Conservation (phyloP, 1,284 basidiomycete genomes). For the Tilletiopsis washingtonensis region DNA sequence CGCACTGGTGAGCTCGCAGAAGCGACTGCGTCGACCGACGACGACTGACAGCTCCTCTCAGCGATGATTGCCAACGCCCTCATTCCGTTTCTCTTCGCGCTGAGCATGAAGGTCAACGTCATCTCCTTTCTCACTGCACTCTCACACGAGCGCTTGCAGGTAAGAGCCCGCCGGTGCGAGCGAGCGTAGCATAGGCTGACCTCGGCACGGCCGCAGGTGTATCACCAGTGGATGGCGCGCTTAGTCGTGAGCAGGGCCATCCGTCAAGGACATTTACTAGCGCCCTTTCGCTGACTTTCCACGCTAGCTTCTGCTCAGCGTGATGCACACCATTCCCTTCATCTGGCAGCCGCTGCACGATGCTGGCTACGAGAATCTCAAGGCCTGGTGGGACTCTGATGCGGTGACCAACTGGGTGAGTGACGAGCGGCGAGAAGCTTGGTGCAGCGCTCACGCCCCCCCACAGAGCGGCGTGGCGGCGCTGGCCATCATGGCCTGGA, state of each 20-base stretch:
- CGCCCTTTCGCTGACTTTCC: no score
- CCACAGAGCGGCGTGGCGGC: not conserved
- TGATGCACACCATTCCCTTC: constrained; percentile 38
- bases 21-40: no score
- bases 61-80: constrained; percentile 34
- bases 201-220: constrained; percentile 21
- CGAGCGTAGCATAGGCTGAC: not conserved
- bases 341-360: constrained; percentile 28
- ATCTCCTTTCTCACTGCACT: constrained; percentile 33
- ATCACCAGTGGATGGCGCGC: constrained; percentile 37
- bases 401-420: no score
- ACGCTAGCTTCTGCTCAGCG: no score
- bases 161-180: not conserved
- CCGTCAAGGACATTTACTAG: no score
- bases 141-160: constrained; percentile 27
- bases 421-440: constrained; percentile 25
- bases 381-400: constrained; percentile 18
- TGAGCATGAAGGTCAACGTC: constrained; percentile 37
- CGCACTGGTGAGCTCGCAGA: no score
- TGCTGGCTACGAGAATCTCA: constrained; percentile 17
- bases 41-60: no score
- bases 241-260: constrained; percentile 37
- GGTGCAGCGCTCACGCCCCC: constrained; percentile 23
- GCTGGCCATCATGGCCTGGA: constrained; percentile 2
- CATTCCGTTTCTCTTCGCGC: constrained; percentile 35